phyloP scores from a whole-genome alignment of 2,329 filamentous ascomycete genomes.

The Fusarium abutilonis region DNA sequence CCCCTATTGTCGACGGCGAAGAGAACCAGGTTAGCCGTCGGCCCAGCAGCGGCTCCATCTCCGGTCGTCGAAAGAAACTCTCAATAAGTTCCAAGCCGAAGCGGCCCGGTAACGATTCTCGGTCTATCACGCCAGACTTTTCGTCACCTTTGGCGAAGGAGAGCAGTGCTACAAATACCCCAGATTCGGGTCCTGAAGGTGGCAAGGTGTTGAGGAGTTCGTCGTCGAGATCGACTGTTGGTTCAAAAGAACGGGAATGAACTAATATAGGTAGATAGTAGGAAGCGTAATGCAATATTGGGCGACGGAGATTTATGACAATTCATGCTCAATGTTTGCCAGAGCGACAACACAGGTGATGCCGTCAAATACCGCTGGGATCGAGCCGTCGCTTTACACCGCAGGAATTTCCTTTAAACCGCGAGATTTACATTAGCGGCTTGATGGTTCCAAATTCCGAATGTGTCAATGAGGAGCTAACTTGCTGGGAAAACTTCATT shows the following conservation, averaged over 20 bases:
- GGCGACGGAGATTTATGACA: conserved; percentile 5
- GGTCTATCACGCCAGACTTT: conserved; percentile 65
- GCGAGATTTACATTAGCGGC: too few species aligned
- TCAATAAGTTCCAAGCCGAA: conserved; percentile 55
- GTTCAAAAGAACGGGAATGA: conserved; percentile 28
- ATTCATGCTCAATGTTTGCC: background rate
- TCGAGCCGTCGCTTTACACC: too few species aligned
- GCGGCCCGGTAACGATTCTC: conserved; percentile 58
- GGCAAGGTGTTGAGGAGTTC: conserved; percentile 40
- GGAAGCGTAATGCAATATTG: background rate
- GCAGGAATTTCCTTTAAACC: too few species aligned
- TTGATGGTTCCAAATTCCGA: too few species aligned
- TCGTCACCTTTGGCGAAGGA: conserved; percentile 64
- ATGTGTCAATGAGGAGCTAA: too few species aligned
- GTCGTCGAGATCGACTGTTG: conserved; percentile 37
- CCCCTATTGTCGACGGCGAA: conserved; percentile 60
- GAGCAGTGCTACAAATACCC: conserved; percentile 49
- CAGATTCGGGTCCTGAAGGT: conserved; percentile 37
- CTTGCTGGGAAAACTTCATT: too few species aligned
- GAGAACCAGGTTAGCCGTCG: conserved; percentile 55
- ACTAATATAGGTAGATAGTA: conserved; percentile 3
- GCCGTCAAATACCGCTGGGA: too few species aligned
- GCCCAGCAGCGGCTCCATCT: conserved; percentile 59
- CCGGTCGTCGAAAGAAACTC: conserved; percentile 63
- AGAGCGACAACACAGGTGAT: too few species aligned